Conservation (phyloP, 768 basidiomycete species). For the Rubroboletus satanas region DNA sequence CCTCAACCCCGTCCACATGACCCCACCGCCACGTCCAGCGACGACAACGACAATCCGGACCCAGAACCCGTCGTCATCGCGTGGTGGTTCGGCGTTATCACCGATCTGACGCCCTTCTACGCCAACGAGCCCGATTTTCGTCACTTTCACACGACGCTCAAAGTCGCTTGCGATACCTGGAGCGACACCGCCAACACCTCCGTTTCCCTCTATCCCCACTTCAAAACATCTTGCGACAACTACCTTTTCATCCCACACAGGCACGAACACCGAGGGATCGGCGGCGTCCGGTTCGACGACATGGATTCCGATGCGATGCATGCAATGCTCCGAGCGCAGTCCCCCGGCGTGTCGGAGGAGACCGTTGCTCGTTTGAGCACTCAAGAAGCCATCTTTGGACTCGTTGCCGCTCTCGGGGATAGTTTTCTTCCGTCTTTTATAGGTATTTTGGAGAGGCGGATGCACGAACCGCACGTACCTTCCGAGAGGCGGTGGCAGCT, state of each 20-base stretch:
- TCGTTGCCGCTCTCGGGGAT: conserved; percentile 40
- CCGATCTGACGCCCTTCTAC: conserved; percentile 50
- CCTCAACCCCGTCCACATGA: not conserved
- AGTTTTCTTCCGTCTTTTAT: conserved; percentile 47
- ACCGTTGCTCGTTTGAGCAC: conserved; percentile 14
- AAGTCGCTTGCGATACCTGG: conserved; percentile 42
- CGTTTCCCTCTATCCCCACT: conserved; percentile 37
- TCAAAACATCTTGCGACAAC: conserved; percentile 52
- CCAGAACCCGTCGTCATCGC: conserved; percentile 15
- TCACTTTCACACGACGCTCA: conserved; percentile 46
- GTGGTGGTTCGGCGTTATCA: conserved; percentile 28
- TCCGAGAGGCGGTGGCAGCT: conserved; percentile 47
- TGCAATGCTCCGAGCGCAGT: conserved; percentile 20
- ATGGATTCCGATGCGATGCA: conserved; percentile 32
- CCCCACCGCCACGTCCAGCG: not conserved
- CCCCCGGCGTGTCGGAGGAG: not conserved
- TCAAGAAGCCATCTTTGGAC: conserved; percentile 41
- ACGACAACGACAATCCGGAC: not conserved
- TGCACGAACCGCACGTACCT: conserved; percentile 24
- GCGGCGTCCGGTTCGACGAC: conserved; percentile 59
- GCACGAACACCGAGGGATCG: conserved; percentile 48
- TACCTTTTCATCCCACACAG: conserved; percentile 54
- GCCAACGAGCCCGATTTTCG: conserved; percentile 43
- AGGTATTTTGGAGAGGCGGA: conserved; percentile 39
- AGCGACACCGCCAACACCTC: conserved; percentile 15